Conservation (phyloP, 1,284 basidiomycete genomes). For the Kwoniella shivajii region DNA sequence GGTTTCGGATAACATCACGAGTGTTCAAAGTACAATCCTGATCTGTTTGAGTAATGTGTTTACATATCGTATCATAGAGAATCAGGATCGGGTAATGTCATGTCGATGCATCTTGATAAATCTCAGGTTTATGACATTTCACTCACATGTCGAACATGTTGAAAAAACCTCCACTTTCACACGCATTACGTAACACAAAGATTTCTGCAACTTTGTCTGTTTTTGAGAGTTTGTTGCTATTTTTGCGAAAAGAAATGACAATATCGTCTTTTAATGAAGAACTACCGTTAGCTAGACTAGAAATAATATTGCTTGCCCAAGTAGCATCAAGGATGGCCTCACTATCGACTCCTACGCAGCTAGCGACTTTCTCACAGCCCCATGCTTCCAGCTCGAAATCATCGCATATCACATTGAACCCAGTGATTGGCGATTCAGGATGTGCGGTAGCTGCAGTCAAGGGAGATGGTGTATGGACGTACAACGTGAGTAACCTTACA, state of each 20-base stretch:
- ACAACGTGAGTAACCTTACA: slow-evolving; percentile 45
- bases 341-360: slow-evolving; percentile 43
- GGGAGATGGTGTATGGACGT: slow-evolving; percentile 54
- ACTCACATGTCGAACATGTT: too few relatives aligned
- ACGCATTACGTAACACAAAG: slow-evolving; percentile 18
- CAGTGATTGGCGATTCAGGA: slow-evolving; percentile 40
- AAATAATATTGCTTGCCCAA: too few relatives aligned
- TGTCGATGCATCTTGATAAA: not conserved
- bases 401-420: slow-evolving; percentile 42
- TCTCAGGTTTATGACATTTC: not conserved
- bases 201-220: slow-evolving; percentile 13
- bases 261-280: not conserved
- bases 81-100: too few relatives aligned
- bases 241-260: not conserved
- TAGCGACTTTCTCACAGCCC: slow-evolving; percentile 44
- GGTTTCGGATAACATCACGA: too few relatives aligned
- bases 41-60: too few relatives aligned
- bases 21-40: too few relatives aligned
- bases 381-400: slow-evolving; percentile 45
- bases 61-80: not conserved
- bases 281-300: not conserved
- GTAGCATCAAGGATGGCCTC: slow-evolving; percentile 31
- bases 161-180: slow-evolving; percentile 1
- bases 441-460: slow-evolving; percentile 51
- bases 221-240: not conserved